Base-by-base conservation (phyloP, 768 basidiomycete genomes). In the Filobasidium floriforme region DNA sequence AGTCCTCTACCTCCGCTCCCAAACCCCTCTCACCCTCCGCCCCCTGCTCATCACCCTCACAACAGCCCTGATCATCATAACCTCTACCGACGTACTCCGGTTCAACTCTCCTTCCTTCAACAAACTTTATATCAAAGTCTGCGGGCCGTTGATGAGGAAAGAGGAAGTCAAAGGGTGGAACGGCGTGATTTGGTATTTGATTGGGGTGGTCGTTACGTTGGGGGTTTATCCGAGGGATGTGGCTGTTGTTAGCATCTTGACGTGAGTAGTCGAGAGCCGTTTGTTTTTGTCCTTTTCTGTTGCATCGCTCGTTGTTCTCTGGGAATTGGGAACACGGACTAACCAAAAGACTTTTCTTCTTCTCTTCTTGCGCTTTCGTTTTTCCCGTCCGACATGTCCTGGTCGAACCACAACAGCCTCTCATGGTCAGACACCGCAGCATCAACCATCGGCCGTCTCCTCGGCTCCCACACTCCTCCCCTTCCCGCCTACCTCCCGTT, bases 391-490 rank as follows among this genome's bases (percentile, higher is more conserved):
- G n/a, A n/a, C n/a, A n/a, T n/a, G n/a, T n/a, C n/a, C n/a, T n/a
- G n/a, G n/a, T n/a, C 32, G 32, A 3, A 59, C 60, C 61, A 32
- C 62, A 65, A 41, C 72, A 94, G 92, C 68, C 85, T 96, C 59
- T 92, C 91, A 40, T 96, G 92, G 92, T 92, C 90, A 0, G 92
- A 96, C 77, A 94, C 92, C 1, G 86, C 91, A 19, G 92, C 92
- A 6, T 94, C 92, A 11, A 93, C 90, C 14, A 81, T 94, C 69
- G 92, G 92, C 52, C 86, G 92, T n/a, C 81, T 90, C 41, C 90
- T 85, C 76, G 90, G 90, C 46, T 80, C 81, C n/a, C 79, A 80
- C 55, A 90, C 90, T 0, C 84, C 85, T 0, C 83, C 80, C 5
- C 83, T 88, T 4, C 87, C 87, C 1, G 55, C 76, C 3, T 75